Evolutionary conservation across 2,329 filamentous ascomycete species (phyloP), one percentile per base, ranked within the genome.

Genomic region (Cryphonectria naterciae): DNA sequence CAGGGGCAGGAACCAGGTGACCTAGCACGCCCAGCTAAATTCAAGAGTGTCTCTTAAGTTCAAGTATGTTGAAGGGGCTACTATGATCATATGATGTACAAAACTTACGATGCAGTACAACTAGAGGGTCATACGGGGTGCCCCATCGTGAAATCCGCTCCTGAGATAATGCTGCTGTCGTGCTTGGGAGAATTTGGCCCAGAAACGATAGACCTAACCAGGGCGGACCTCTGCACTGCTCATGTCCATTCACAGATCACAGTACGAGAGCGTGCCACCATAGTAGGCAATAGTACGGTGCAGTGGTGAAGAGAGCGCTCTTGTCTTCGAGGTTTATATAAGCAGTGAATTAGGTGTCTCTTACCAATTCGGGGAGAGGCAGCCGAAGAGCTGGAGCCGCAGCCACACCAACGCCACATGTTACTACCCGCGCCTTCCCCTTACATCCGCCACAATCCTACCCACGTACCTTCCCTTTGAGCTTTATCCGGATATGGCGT

Each of bases 381-480:
- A 58, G 54, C 54, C 54, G 6, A 32, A 32, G 13, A 28, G 28
- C 37, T 58, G 54, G 28, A 35, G 54, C 22, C 19, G 19, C 54
- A 58, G 54, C 54, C 54, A 58, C 28, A 58, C 13, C 54, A 58
- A 13, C 54, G 54, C 54, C 54, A 58, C 28, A 58, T 32, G 52
- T 11, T 22, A n/a, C 19, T 8, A 8, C 46, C 46, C 46, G 22
- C n/a, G 22, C 46, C 46, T 49, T 49, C 46, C 19, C 1, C 46
- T 19, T 49, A 49, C 54, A 58, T 15, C 6, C 28, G 54, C 54
- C 28, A 58, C 54, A 58, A 58, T 58, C 6, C 15, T 32, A 58
- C 54, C 54, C 54, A 32, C 54, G 28, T 32, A 32, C 54, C 46
- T 19, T 58, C 54, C 25, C 13, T 2, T 32, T 1, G 28, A 4